These are phyloP conservation scores for Trametopsis cervina DNA, from an alignment of 768 basidiomycete species.

Conservation along the genomic window DNA sequence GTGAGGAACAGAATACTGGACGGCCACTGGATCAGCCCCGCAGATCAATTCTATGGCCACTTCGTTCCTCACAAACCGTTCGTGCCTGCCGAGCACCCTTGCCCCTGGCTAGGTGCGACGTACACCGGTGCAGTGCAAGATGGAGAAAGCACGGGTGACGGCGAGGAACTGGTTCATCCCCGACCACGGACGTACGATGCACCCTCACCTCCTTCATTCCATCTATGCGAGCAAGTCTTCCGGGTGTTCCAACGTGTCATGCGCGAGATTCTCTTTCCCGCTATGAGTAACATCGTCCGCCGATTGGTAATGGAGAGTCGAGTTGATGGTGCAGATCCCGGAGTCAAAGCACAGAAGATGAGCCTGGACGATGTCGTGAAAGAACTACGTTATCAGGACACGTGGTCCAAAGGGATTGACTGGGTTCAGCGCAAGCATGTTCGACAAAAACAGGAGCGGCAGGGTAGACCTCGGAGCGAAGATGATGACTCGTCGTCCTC, in stretches of 20 bases:
- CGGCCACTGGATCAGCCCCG: constrained; percentile 70
- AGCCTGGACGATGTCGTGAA: constrained; percentile 50
- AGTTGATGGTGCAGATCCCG: constrained; percentile 44
- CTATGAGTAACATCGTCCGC: constrained; percentile 64
- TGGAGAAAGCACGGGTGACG: constrained; percentile 18
- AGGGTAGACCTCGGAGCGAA: constrained; percentile 22
- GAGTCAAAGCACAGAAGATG: constrained; percentile 49
- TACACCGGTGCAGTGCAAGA: constrained; percentile 21
- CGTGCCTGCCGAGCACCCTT: constrained; percentile 40
- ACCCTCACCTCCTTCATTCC: constrained; percentile 51
- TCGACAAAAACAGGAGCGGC: constrained; percentile 19
- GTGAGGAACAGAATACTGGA: constrained; percentile 65
- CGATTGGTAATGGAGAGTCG: constrained; percentile 58
- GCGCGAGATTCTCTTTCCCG: constrained; percentile 51
- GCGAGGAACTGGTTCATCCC: constrained; percentile 40
- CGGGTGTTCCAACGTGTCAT: constrained; percentile 52
- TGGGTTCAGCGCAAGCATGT: constrained; percentile 50
- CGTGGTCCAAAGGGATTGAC: constrained; percentile 72
- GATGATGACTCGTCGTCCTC: constrained; percentile 47
- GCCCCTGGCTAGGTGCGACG: constrained; percentile 43
- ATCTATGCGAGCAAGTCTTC: constrained; percentile 60
- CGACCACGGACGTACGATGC: constrained; percentile 37
- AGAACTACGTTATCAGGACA: constrained; percentile 47
- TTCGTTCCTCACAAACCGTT: constrained; percentile 32
- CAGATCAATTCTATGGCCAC: constrained; percentile 56